Percentiles rank a stretch among this genome's conserved stretches.
These are phyloP conservation scores for Dendrobium catenatum DNA, from an alignment of 106 monocot genomes.

Conservation along the genomic window DNA sequence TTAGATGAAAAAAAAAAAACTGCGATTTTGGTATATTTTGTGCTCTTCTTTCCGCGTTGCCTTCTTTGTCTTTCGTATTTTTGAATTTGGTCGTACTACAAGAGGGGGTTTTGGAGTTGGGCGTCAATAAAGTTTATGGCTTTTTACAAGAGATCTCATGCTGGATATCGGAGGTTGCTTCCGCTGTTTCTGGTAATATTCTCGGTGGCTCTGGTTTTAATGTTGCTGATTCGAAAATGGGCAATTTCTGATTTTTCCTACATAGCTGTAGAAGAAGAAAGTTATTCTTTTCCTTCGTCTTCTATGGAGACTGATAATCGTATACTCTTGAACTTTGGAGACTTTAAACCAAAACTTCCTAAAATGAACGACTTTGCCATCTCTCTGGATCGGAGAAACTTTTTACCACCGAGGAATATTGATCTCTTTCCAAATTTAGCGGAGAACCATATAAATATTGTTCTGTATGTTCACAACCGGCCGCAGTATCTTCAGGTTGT, in stretches of 20 bases:
- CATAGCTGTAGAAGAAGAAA: background rate
- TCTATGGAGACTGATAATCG: background rate
- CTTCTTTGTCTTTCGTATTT: background rate
- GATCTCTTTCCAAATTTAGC: constrained; percentile 61
- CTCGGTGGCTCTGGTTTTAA: background rate
- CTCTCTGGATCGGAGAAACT: constrained; percentile 48
- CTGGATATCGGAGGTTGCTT: constrained; percentile 18
- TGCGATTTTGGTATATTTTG: background rate
- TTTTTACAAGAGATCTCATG: constrained; percentile 34
- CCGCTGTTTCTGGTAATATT: constrained; percentile 23
- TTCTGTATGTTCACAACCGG: constrained; percentile 90
- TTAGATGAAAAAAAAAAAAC: too few relatives aligned
- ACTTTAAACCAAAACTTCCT: constrained; percentile 50
- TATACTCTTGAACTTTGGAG: constrained; percentile 13
- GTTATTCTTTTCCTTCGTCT: background rate
- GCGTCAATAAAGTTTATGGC: constrained; percentile 15
- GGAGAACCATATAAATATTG: constrained; percentile 63
- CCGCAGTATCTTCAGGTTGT: constrained; percentile 83
- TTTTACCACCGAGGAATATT: constrained; percentile 56
- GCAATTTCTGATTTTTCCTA: background rate
- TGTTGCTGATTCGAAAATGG: constrained; percentile 4
- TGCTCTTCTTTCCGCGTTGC: background rate
- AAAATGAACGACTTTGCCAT: constrained; percentile 46
- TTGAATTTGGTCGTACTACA: background rate
- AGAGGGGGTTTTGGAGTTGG: background rate